These are phyloP conservation scores for Pythium oligandrum DNA, from an alignment of 352 stramenopile species.

Conservation along the genomic window DNA sequence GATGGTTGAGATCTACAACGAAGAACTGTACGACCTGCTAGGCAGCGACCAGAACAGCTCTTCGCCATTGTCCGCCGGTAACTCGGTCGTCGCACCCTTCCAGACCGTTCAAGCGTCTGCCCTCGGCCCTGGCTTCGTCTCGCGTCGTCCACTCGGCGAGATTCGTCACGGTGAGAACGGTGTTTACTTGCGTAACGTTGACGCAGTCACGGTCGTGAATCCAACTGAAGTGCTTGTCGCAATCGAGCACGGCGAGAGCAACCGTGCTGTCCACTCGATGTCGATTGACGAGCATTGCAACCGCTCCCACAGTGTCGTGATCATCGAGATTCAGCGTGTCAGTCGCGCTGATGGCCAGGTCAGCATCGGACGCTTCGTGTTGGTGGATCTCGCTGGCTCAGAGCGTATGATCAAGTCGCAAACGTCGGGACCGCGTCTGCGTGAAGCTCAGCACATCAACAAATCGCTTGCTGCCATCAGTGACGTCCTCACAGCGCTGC, in stretches of 20 bases:
- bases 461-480: constrained; percentile 72
- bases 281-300: constrained; percentile 34
- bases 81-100: constrained; percentile 17
- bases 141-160: constrained; percentile 32
- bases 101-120: constrained; percentile 22
- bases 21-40: constrained; percentile 80
- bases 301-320: constrained; percentile 53
- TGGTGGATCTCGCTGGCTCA: constrained; percentile 80
- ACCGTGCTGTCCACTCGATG: constrained; percentile 21
- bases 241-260: constrained; percentile 30
- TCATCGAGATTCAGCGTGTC: constrained; percentile 48
- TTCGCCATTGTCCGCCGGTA: not conserved
- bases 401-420: constrained; percentile 60
- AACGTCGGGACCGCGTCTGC: constrained; percentile 25
- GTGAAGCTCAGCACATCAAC: constrained; percentile 79
- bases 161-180: constrained; percentile 69
- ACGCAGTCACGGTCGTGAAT: constrained; percentile 27
- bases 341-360: constrained; percentile 37
- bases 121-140: constrained; percentile 18
- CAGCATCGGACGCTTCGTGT: constrained; percentile 40
- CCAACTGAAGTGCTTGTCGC: constrained; percentile 30
- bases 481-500: constrained; percentile 62
- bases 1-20: constrained; percentile 86
- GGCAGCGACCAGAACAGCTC: constrained; percentile 5
- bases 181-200: constrained; percentile 68